Base-by-base conservation (phyloP, 331 rosid species). In the Pyracantha coccinea region DNA sequence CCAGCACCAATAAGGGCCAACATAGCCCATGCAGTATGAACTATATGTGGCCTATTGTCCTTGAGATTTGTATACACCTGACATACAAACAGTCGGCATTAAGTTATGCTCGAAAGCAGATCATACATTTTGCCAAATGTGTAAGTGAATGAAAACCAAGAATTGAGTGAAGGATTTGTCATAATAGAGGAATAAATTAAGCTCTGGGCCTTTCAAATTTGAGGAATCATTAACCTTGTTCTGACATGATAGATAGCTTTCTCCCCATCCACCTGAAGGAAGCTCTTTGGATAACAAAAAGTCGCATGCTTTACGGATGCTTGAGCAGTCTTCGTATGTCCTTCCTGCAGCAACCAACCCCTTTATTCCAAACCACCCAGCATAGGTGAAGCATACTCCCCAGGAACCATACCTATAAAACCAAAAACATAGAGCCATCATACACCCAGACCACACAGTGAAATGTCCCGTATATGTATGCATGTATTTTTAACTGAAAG, bases 211-310 rank as follows among this genome's bases (percentile, higher is more conserved):
- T 47, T 29, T 41, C 29, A 66, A 4, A 53, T 28, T 12, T 55
- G 47, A 31, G 72, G 45, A 71, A 75, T 16, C 23, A 64, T n/a
- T 28, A 19, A 68, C 85, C 82, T 77, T 73, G 72, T 69, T 68
- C 50, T 73, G 79, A 67, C 79, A 74, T 72, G 82, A 78, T 7
- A 82, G 58, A 25, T 77, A 82, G 31, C 82, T 74, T 78, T 82
- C 79, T 82, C 82, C 85, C 82, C 85, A 82, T 41, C 85, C 85
- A 73, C 85, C 85, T 13, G 76, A 65, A 81, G 80, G 73, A 73
- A 77, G 85, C 79, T 77, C 82, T 54, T 77, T 77, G 35, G 85
- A 77, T 59, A 81, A 68, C 75, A 81, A 72, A 59, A 77, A 77
- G 27, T 68, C 76, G 23, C 82, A 81, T 59, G 85, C 82, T 81